phyloP scores from a whole-genome alignment of 1,139 yeast genomes.

The Kodamaea plutei region DNA sequence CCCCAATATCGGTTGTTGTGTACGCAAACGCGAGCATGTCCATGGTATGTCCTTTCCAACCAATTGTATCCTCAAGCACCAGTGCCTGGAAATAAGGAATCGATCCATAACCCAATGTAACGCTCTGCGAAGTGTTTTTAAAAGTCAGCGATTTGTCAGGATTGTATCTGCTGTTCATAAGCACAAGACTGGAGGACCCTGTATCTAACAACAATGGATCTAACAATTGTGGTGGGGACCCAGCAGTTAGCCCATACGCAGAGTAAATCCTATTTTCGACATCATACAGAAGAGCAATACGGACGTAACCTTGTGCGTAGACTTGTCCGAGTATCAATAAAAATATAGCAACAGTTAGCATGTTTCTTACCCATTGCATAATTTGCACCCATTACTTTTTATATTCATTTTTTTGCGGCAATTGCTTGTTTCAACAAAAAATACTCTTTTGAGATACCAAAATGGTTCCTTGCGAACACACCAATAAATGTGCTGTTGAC shows the following conservation, averaged over 20 bases:
- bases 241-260: conserved; percentile 14
- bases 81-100: conserved; percentile 11
- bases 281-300: conserved; percentile 3
- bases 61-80: conserved; percentile 12
- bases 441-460: conserved; percentile 4
- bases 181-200: conserved; percentile 21
- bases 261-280: conserved; percentile 7
- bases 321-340: neutral
- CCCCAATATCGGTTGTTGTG: conserved; percentile 5
- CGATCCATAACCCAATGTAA: conserved; percentile 15
- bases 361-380: too few species aligned
- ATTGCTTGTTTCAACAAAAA: conserved; percentile 5
- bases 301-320: conserved; percentile 6
- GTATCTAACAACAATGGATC: conserved; percentile 17
- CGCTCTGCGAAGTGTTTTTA: conserved; percentile 8
- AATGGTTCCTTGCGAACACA: neutral
- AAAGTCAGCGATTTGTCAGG: conserved; percentile 11
- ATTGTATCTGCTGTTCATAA: conserved; percentile 11
- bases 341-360: too few species aligned
- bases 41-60: conserved; percentile 6
- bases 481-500: neutral
- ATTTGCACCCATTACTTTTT: neutral
- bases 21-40: conserved; percentile 11
- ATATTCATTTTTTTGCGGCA: conserved; percentile 4
- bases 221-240: conserved; percentile 16